A percentile compares a stretch with the other conserved stretches of the same genome.
Evolutionary conservation across 2,329 filamentous ascomycete genomes (phyloP).

Genomic region (Arachnomyces sp.): DNA sequence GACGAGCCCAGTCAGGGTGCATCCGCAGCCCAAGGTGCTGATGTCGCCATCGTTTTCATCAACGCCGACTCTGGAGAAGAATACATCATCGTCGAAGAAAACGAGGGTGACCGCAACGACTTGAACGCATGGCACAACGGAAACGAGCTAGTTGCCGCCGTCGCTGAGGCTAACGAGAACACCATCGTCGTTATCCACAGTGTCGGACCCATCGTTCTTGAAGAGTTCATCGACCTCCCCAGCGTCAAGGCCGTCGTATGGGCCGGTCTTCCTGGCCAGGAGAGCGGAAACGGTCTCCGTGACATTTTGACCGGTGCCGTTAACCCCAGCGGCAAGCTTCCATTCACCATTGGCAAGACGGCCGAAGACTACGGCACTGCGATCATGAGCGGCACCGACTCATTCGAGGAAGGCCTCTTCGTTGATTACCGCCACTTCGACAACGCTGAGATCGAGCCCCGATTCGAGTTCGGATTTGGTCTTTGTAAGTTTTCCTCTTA

Average conservation of each 20-base stretch:
- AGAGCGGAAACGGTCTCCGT: constrained; percentile 39
- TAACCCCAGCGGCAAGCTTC: constrained; percentile 47
- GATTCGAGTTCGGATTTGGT: constrained; percentile 51
- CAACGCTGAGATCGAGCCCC: constrained; percentile 38
- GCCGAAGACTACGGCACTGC: constrained; percentile 41
- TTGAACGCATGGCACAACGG: constrained; percentile 66
- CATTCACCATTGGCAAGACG: constrained; percentile 53
- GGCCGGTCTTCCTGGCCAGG: constrained; percentile 55
- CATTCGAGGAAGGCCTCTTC: constrained; percentile 44
- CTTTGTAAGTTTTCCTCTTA: constrained; percentile 20
- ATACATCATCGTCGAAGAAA: constrained; percentile 45
- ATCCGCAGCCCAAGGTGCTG: constrained; percentile 27
- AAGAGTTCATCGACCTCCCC: constrained; percentile 53
- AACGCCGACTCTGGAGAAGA: constrained; percentile 43
- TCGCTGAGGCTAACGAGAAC: constrained; percentile 58
- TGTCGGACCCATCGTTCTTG: constrained; percentile 60
- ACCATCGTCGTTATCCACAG: constrained; percentile 82
- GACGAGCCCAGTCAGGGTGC: constrained; percentile 30
- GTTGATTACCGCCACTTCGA: constrained; percentile 52
- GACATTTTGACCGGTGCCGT: constrained; percentile 39
- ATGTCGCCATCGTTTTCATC: constrained; percentile 42
- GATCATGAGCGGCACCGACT: constrained; percentile 10
- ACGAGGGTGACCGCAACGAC: constrained; percentile 46
- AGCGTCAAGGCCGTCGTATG: constrained; percentile 58
- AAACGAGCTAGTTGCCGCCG: constrained; percentile 61